Evolutionary conservation across 1,284 basidiomycete genomes (phyloP).

Genomic region (Ceratobasidium papillatum): DNA sequence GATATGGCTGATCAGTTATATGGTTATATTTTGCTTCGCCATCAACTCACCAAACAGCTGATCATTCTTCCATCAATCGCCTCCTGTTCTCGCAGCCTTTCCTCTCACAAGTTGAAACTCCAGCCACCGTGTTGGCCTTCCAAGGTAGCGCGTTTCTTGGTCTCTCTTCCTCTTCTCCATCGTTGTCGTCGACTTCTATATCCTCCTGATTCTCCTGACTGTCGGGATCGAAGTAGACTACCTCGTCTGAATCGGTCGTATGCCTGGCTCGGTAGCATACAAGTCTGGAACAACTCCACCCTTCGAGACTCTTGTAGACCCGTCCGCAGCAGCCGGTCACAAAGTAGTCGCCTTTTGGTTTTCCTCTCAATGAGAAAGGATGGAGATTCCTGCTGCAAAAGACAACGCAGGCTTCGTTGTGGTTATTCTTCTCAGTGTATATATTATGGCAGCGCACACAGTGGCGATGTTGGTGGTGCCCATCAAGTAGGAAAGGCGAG

Average conservation of each 20-base stretch:
- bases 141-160: background rate
- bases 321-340: background rate
- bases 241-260: background rate
- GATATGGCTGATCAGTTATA: background rate
- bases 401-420: background rate
- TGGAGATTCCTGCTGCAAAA: background rate
- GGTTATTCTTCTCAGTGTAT: conserved; percentile 2
- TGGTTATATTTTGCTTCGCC: background rate
- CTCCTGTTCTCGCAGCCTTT: background rate
- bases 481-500: background rate
- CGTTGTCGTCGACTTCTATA: too few species aligned
- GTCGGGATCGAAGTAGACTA: background rate
- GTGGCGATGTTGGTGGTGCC: background rate
- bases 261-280: background rate
- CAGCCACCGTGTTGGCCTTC: background rate
- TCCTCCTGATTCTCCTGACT: background rate
- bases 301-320: background rate
- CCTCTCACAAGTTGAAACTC: background rate
- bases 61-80: background rate
- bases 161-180: background rate
- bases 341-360: too few species aligned
- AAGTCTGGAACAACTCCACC: background rate
- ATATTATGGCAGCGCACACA: conserved; percentile 1
- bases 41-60: background rate
- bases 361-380: background rate